Percentiles rank a stretch among this genome's conserved stretches.
Conservation (phyloP, 208 protist genomes). For the Endotrypanum monterogeii region DNA sequence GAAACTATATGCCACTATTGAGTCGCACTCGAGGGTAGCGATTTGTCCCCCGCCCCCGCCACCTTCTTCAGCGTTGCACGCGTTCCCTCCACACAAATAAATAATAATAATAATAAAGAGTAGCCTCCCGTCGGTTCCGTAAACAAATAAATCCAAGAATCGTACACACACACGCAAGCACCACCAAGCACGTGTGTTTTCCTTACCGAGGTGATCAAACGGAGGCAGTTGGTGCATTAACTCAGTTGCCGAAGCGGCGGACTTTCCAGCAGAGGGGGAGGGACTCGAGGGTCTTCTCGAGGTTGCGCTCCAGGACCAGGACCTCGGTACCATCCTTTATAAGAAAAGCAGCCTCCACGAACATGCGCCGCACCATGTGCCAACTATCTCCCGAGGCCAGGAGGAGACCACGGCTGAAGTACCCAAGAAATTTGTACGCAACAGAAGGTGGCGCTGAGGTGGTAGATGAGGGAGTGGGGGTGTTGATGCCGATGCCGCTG, state of each 20-base stretch:
- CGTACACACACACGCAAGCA: background rate
- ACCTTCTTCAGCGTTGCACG: background rate
- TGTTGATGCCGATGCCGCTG: background rate
- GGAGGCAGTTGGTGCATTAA: background rate
- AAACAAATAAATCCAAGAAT: too few relatives aligned
- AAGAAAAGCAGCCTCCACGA: conserved; percentile 72
- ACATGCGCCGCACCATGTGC: conserved; percentile 71
- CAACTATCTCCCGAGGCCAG: conserved; percentile 49
- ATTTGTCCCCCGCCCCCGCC: background rate
- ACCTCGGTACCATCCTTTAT: conserved; percentile 49
- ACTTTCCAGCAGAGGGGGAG: conserved; percentile 91
- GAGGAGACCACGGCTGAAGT: conserved; percentile 77
- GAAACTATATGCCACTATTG: too few relatives aligned
- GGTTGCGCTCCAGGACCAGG: conserved; percentile 78
- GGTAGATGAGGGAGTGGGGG: background rate
- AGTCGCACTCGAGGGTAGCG: too few relatives aligned
- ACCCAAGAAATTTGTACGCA: conserved; percentile 38
- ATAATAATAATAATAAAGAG: too few relatives aligned
- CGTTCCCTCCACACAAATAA: background rate
- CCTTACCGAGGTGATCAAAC: background rate
- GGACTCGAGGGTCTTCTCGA: conserved; percentile 78
- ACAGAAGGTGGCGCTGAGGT: background rate
- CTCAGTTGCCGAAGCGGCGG: conserved; percentile 89
- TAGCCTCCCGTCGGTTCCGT: background rate
- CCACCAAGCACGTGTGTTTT: background rate